These are phyloP conservation scores for Xylaria palmicola DNA, from an alignment of 495 filamentous ascomycete species.

Conservation along the genomic window DNA sequence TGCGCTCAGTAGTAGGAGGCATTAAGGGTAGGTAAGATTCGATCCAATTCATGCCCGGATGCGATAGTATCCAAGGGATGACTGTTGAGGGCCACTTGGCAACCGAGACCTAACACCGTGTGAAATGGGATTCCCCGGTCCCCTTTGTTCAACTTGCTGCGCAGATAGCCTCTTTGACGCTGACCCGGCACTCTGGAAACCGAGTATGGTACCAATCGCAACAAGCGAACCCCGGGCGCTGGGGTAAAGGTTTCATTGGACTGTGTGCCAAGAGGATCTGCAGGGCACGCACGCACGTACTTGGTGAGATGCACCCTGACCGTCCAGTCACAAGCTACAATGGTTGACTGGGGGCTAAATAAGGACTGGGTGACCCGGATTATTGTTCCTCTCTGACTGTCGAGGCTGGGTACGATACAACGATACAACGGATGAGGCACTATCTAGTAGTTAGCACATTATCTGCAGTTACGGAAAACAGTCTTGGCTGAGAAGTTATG, in stretches of 20 bases:
- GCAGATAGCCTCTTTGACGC: no score
- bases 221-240: conserved; percentile 15
- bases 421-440: no score
- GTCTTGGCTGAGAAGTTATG: no score
- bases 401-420: no score
- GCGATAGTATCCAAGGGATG: not conserved
- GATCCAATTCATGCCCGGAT: not conserved
- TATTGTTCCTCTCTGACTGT: no score
- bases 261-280: conserved; percentile 12
- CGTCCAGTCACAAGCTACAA: not conserved
- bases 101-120: no score
- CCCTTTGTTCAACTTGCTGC: no score
- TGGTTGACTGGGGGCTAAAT: not conserved
- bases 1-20: not conserved
- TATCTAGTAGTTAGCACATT: no score
- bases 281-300: no score
- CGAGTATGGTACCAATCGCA: not conserved
- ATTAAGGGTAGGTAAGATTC: not conserved
- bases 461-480: no score
- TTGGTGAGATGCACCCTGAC: not conserved
- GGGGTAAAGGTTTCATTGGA: not conserved
- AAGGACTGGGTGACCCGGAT: no score
- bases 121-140: not conserved
- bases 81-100: not conserved
- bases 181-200: conserved; percentile 16